Evolutionary conservation across 2,329 filamentous ascomycete genomes (phyloP).

Genomic region (Xylaria sp.): DNA sequence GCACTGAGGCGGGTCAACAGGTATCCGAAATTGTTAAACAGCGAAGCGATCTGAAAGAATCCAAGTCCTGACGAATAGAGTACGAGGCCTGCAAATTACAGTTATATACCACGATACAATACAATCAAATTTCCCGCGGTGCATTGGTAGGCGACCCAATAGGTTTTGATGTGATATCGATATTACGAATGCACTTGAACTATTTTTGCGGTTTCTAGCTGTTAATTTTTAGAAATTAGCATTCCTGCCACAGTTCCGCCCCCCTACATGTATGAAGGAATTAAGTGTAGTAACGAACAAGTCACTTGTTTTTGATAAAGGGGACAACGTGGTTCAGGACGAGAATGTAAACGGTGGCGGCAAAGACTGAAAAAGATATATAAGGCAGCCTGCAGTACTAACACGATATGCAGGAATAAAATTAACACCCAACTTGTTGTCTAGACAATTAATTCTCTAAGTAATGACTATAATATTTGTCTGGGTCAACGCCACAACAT

Average conservation of each 20-base stretch:
- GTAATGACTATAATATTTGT: too few species aligned
- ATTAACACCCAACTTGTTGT: neutral
- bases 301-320: too few species aligned
- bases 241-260: too few species aligned
- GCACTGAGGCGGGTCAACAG: conserved; percentile 1
- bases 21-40: conserved; percentile 12
- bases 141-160: too few species aligned
- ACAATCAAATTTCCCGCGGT: neutral
- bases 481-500: too few species aligned
- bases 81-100: neutral
- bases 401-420: neutral
- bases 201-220: too few species aligned
- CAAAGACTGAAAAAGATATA: neutral
- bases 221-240: too few species aligned
- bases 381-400: neutral
- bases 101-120: neutral
- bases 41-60: conserved; percentile 10
- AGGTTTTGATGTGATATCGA: too few species aligned
- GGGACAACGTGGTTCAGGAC: neutral
- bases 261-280: too few species aligned
- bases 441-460: too few species aligned
- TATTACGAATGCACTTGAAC: too few species aligned
- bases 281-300: too few species aligned
- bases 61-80: neutral
- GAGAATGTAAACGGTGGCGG: neutral